A percentile compares a stretch with the other conserved stretches of the same genome.
Evolutionary conservation across 306 rosid genomes (phyloP).

Genomic region (Gleditsia sinensis): DNA sequence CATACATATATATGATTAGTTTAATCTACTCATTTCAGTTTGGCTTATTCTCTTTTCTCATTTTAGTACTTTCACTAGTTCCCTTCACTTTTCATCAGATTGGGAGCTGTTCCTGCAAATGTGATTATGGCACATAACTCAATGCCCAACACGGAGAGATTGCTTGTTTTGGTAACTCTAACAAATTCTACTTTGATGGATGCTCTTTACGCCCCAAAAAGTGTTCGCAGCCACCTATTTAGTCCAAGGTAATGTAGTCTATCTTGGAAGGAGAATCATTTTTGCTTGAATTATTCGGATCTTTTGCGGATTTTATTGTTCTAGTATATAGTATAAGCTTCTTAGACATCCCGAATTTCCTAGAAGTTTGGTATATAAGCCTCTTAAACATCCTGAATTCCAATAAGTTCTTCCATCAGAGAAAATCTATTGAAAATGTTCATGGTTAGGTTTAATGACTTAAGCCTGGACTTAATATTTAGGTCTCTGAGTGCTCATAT

Average conservation of each 20-base stretch:
- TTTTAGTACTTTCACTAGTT: not conserved
- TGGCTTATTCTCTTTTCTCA: not conserved
- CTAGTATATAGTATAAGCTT: not conserved
- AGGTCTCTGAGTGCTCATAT: no score
- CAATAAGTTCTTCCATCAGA: no score
- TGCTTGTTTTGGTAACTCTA: constrained; percentile 26
- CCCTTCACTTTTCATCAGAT: constrained; percentile 24
- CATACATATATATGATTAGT: no score
- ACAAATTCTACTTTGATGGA: constrained; percentile 30
- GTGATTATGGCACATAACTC: constrained; percentile 44
- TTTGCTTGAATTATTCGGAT: not conserved
- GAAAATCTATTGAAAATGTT: no score
- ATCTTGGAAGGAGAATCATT: not conserved
- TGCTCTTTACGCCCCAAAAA: constrained; percentile 8
- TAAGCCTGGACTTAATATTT: no score
- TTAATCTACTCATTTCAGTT: not conserved
- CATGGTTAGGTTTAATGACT: no score
- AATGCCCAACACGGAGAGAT: constrained; percentile 35
- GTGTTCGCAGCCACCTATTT: constrained; percentile 19
- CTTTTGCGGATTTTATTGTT: not conserved
- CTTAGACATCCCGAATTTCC: not conserved
- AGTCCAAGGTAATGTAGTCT: constrained; percentile 35
- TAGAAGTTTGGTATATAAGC: not conserved
- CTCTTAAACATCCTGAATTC: no score
- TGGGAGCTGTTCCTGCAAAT: constrained; percentile 43